Evolutionary conservation across 2,329 filamentous ascomycete species (phyloP), one percentile per base, ranked within the genome.

Genomic region (Cadophora luteo-olivacea): DNA sequence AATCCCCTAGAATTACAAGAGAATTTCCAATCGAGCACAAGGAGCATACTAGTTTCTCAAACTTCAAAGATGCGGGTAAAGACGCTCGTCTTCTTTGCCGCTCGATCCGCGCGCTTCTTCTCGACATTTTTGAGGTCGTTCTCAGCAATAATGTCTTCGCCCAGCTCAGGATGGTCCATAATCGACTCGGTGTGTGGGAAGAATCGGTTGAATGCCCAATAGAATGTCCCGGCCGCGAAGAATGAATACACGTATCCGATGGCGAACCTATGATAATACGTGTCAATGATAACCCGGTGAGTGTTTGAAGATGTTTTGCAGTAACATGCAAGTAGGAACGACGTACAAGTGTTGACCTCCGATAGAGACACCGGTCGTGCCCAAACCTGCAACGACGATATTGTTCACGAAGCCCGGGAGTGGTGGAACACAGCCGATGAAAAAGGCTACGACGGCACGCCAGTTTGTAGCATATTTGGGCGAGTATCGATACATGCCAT

Each of bases 401-500:
- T 61, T 70, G 57, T 73, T 61, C 29, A 66, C 67, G 22, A 72
- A 68, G 51, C 70, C 70, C 1, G 75, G 75, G 48, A 77, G 70
- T 25, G 73, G 68, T 0, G 77, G 77, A 2, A 75, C 64, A 19
- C 80, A 74, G 60, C 60, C 63, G 61, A 79, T 66, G 19, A 78
- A 70, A 25, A 69, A 68, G 29, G 69, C 70, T 22, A 49, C 66
- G 49, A 69, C 65, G 25, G 70, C 70, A 49, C 69, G 69, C 68
- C 68, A 70, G 64, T 72, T 72, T 38, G 54, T 66, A 8, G 62
- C 70, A 32, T 66, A 70, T 33, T 45, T 66, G 41, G 62, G 64
- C 41, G 64, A 65, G 48, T 72, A 72, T 61, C 68, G 66, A 49
- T 72, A 72, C 16, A 69, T 72, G 25, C 70, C 70, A 22, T 69